These are phyloP conservation scores for Pythium oligandrum DNA, from an alignment of 352 stramenopile species.

Conservation along the genomic window DNA sequence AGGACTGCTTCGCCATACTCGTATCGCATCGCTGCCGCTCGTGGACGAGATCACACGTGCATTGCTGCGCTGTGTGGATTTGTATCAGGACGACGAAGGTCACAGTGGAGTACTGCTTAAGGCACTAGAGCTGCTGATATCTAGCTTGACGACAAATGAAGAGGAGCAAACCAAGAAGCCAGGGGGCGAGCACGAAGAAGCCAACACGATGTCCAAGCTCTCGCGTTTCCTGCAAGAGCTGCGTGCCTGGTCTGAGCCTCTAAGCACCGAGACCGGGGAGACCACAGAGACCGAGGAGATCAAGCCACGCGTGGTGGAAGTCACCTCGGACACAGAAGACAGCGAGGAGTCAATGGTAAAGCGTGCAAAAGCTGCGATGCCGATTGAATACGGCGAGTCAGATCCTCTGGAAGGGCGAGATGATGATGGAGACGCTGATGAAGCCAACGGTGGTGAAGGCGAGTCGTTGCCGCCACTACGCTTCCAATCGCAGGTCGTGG, in stretches of 20 bases:
- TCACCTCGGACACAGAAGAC: slow-evolving; percentile 6
- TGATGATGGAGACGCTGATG: slow-evolving; percentile 11
- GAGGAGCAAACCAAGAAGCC: not conserved
- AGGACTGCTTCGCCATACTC: slow-evolving; percentile 55
- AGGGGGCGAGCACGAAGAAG: not conserved
- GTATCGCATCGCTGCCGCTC: slow-evolving; percentile 61
- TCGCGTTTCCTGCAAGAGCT: not conserved
- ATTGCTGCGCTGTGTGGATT: slow-evolving; percentile 70
- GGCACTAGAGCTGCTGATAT: slow-evolving; percentile 51
- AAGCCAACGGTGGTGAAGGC: slow-evolving; percentile 23
- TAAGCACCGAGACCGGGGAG: not conserved
- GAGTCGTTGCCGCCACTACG: slow-evolving; percentile 12
- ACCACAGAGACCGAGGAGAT: not conserved
- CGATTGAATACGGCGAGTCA: slow-evolving; percentile 51
- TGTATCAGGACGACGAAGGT: slow-evolving; percentile 42
- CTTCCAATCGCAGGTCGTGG: slow-evolving; percentile 54
- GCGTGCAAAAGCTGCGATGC: slow-evolving; percentile 62
- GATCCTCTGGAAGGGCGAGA: slow-evolving; percentile 22
- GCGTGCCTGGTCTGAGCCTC: not conserved
- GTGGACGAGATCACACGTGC: slow-evolving; percentile 70
- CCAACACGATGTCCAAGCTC: not conserved
- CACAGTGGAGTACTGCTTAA: slow-evolving; percentile 7
- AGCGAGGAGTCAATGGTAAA: slow-evolving; percentile 1
- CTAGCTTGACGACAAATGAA: slow-evolving; percentile 30
- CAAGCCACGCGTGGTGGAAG: not conserved